A percentile compares a stretch with the other conserved stretches of the same genome.
These are phyloP conservation scores for Holtermannia corniformis DNA, from an alignment of 768 basidiomycete genomes.

Conservation along the genomic window DNA sequence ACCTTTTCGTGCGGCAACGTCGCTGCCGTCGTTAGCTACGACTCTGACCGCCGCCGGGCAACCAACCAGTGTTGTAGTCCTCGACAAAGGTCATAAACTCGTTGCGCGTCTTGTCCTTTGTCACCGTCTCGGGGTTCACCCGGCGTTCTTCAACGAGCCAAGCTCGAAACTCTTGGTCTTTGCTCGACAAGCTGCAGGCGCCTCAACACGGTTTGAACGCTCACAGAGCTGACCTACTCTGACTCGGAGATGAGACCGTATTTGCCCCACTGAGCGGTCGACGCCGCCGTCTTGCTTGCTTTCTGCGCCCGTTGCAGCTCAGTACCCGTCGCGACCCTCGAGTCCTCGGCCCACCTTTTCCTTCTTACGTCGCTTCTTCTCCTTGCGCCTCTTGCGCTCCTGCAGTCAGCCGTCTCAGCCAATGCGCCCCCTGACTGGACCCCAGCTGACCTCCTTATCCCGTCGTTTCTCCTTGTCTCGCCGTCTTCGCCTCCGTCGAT, in stretches of 20 bases:
- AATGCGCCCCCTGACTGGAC: background rate
- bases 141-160: slow-evolving; percentile 92
- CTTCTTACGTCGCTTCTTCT: slow-evolving; percentile 26
- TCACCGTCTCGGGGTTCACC: slow-evolving; percentile 77
- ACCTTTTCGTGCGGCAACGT: slow-evolving; percentile 84
- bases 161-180: slow-evolving; percentile 71
- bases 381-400: slow-evolving; percentile 19
- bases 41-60: background rate
- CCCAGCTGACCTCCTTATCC: slow-evolving; percentile 53
- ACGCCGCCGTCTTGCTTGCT: slow-evolving; percentile 53
- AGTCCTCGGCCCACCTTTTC: slow-evolving; percentile 39
- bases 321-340: no score
- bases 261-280: slow-evolving; percentile 74
- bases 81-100: slow-evolving; percentile 67
- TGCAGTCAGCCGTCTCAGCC: slow-evolving; percentile 4
- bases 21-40: slow-evolving; percentile 49
- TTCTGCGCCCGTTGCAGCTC: slow-evolving; percentile 28
- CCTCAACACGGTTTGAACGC: slow-evolving; percentile 1
- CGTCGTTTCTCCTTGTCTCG: slow-evolving; percentile 54
- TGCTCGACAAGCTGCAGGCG: slow-evolving; percentile 60
- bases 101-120: slow-evolving; percentile 75
- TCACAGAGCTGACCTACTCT: slow-evolving; percentile 54
- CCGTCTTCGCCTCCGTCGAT: slow-evolving; percentile 29
- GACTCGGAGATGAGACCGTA: slow-evolving; percentile 75
- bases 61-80: slow-evolving; percentile 39